Conservation (phyloP, 371 early-diverging fungal genomes). For the Circinella umbellata region DNA sequence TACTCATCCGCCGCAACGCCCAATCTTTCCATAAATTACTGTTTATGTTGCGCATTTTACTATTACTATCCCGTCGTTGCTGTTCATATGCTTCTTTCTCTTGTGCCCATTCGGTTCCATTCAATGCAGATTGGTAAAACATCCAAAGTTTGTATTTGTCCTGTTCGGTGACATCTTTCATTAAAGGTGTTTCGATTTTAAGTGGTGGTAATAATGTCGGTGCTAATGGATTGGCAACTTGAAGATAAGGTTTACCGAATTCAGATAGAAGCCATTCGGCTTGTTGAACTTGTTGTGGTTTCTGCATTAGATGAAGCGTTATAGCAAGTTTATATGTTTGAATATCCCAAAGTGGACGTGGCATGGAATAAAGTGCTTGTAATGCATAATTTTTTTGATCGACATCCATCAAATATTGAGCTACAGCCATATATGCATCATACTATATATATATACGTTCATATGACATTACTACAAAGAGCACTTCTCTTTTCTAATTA, state of each 20-base stretch:
- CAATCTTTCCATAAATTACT: slow-evolving; percentile 23
- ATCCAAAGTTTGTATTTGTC: slow-evolving; percentile 41
- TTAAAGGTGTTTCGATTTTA: slow-evolving; percentile 37
- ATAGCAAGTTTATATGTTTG: slow-evolving; percentile 38
- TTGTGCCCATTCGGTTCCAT: slow-evolving; percentile 32
- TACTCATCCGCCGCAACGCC: slow-evolving; percentile 25
- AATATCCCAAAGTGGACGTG: slow-evolving; percentile 39
- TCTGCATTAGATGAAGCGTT: slow-evolving; percentile 39
- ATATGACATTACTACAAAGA: not conserved
- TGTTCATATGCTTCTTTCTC: slow-evolving; percentile 31
- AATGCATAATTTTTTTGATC: slow-evolving; percentile 28
- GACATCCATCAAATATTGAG: slow-evolving; percentile 27
- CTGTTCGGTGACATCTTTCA: slow-evolving; percentile 36
- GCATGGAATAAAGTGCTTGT: slow-evolving; percentile 45
- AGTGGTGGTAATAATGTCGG: slow-evolving; percentile 33
- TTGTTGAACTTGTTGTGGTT: slow-evolving; percentile 38
- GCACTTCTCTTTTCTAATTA: not conserved
- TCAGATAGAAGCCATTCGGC: slow-evolving; percentile 39
- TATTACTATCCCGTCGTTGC: slow-evolving; percentile 14
- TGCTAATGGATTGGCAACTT: slow-evolving; percentile 38
- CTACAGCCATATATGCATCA: slow-evolving; percentile 33
- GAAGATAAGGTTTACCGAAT: slow-evolving; percentile 43
- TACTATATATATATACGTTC: slow-evolving; percentile 8
- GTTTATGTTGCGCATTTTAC: slow-evolving; percentile 10
- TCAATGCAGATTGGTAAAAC: slow-evolving; percentile 37